Conservation (phyloP, 192 early-diverging fungal genomes). For the Geranomyces variabilis region DNA sequence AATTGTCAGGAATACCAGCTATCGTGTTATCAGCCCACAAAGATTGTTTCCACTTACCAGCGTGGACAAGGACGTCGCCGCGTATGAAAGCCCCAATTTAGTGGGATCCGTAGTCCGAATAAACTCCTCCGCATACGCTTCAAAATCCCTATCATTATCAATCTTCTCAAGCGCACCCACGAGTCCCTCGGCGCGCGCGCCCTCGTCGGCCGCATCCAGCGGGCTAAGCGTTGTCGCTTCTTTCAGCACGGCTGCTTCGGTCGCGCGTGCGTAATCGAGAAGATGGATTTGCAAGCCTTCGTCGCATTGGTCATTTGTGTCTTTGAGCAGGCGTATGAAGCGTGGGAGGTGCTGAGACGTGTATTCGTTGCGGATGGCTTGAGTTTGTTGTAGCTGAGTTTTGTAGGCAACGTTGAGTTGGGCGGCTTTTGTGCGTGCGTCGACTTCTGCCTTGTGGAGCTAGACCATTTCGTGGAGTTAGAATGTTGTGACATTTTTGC, state of each 20-base stretch:
- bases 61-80: no score
- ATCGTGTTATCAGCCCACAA: no score
- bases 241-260: conserved; percentile 73
- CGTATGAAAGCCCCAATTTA: no score
- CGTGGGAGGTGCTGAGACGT: conserved; percentile 79
- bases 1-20: no score
- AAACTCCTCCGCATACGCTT: conserved; percentile 24
- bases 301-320: conserved; percentile 83
- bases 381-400: conserved; percentile 74
- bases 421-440: conserved; percentile 81
- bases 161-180: conserved; percentile 42
- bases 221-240: conserved; percentile 74
- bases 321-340: conserved; percentile 77
- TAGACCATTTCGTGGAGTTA: conserved; percentile 32
- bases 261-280: conserved; percentile 45
- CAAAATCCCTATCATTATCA: conserved; percentile 51
- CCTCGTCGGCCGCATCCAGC: conserved; percentile 34
- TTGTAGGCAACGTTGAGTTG: conserved; percentile 83
- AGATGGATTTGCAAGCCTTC: conserved; percentile 71
- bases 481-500: no score
- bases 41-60: conserved; percentile 12
- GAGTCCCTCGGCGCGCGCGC: conserved; percentile 29
- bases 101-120: conserved; percentile 21
- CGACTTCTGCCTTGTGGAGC: conserved; percentile 82
- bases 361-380: conserved; percentile 75